These are phyloP conservation scores for Acanthochlamys bracteata DNA, from an alignment of 106 monocot species.

Conservation along the genomic window DNA sequence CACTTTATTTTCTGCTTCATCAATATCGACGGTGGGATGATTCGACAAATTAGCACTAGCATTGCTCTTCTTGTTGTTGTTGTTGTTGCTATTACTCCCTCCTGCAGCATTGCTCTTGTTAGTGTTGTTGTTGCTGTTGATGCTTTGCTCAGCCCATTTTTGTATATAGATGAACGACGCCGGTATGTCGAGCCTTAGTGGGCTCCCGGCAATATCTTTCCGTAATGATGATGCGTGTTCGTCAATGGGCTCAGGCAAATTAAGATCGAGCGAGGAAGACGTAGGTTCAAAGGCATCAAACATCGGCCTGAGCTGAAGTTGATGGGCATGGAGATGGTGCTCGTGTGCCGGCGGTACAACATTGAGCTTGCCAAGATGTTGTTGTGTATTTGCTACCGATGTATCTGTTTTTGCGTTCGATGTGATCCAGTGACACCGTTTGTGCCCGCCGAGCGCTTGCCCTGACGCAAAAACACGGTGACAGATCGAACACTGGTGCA, in stretches of 20 bases:
- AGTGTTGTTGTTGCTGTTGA: slow-evolving; percentile 9
- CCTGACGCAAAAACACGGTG: slow-evolving; percentile 60
- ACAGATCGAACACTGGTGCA: slow-evolving; percentile 69
- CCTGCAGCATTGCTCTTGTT: neutral
- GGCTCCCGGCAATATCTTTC: slow-evolving; percentile 12
- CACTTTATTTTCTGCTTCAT: slow-evolving; percentile 41
- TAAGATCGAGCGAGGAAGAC: slow-evolving; percentile 18
- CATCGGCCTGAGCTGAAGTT: slow-evolving; percentile 21
- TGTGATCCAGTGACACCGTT: slow-evolving; percentile 57
- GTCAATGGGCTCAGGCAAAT: slow-evolving; percentile 1
- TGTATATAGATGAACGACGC: slow-evolving; percentile 26
- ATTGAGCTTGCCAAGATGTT: slow-evolving; percentile 7
- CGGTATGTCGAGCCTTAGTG: slow-evolving; percentile 26
- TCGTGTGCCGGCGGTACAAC: neutral
- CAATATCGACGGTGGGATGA: slow-evolving; percentile 17
- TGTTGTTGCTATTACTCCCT: slow-evolving; percentile 5
- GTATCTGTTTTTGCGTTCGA: neutral
- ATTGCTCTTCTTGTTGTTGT: slow-evolving; percentile 1
- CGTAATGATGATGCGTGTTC: neutral
- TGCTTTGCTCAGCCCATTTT: slow-evolving; percentile 12
- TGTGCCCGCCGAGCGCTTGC: slow-evolving; percentile 67
- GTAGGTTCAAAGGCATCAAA: slow-evolving; percentile 4
- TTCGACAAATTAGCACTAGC: neutral
- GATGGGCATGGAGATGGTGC: slow-evolving; percentile 4
- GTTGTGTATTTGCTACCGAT: neutral